Base-by-base conservation (phyloP, 2,329 filamentous ascomycete species). In the Cadophora sp. region DNA sequence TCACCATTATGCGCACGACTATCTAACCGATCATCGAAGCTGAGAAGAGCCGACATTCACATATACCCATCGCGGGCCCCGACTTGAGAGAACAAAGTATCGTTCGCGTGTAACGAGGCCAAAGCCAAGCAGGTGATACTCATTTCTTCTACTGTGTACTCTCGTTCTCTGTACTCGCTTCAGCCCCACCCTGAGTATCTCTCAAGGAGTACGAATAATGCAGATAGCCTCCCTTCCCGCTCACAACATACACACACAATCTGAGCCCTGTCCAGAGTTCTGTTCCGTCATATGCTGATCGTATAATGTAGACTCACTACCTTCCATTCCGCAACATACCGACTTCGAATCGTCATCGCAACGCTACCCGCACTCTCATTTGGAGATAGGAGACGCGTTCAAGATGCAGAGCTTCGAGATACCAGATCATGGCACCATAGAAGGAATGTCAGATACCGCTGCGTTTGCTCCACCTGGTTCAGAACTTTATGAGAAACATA, bases 371-470 rank as follows among this genome's bases (percentile, higher is more conserved):
- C 40, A 43, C 9, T 37, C 3, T 37, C 34, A 34, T 34, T 34
- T 9, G n/a, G n/a, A 34, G 31, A 22, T 22, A 22, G 7, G 7
- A 48, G 43, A 22, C 12, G 24, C 3, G 9, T 22, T 26, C 34
- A 59, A 26, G 12, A 59, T 59, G 56, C 31, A 27, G 11, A 59
- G n/a, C 34, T 59, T 59, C 12, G 56, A 43, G 12, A 40, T 40
- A 24, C 34, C 56, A 16, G 14, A 59, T 9, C 4, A 40, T n/a
- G 31, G 34, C n/a, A 40, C n/a, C 34, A 40, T 59, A 27, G 51
- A 55, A 16, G 56, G 22, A 11, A 24, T 43, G 31, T 59, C 56
- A 26, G n/a, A 27, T 26, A 24, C 12, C 3, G 31, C 34, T 43
- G 56, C 56, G 4, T 31, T 59, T 22, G 56, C 56, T 40, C 34